These are phyloP conservation scores for Calonectria leucothoes DNA, from an alignment of 2,329 filamentous ascomycete species.

Conservation along the genomic window DNA sequence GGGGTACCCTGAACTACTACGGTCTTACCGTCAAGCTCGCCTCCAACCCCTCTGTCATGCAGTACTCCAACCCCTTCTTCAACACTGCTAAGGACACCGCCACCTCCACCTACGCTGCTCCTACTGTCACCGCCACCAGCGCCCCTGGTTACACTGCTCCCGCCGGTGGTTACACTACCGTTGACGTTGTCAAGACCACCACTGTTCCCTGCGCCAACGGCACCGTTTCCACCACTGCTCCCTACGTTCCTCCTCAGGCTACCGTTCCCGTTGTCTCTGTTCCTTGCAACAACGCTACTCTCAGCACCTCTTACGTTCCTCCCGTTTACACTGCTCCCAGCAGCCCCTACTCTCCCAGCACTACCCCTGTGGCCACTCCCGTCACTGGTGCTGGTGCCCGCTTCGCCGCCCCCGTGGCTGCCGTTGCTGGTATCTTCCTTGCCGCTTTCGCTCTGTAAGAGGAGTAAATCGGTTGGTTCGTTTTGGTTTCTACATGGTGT, in stretches of 20 bases:
- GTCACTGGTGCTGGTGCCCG: conserved; percentile 42
- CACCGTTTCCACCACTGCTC: conserved; percentile 22
- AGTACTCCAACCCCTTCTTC: conserved; percentile 73
- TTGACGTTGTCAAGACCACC: conserved; percentile 32
- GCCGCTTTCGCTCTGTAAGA: conserved; percentile 58
- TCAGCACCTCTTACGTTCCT: conserved; percentile 39
- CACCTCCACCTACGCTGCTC: conserved; percentile 29
- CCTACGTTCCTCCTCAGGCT: conserved; percentile 1
- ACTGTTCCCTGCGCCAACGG: conserved; percentile 39
- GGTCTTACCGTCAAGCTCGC: conserved; percentile 67
- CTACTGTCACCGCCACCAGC: conserved; percentile 43
- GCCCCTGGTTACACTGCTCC: conserved; percentile 29
- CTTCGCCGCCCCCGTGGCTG: conserved; percentile 51
- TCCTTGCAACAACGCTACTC: conserved; percentile 13
- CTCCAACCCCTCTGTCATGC: conserved; percentile 61
- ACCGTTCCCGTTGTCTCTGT: conserved; percentile 29
- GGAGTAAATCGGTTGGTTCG: conserved; percentile 25
- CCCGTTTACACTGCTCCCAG: conserved; percentile 33
- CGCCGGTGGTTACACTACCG: conserved; percentile 35
- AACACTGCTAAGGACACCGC: conserved; percentile 50
- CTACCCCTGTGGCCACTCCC: conserved; percentile 7
- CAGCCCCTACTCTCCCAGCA: conserved; percentile 33
- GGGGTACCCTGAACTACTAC: conserved; percentile 62
- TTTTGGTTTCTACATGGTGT: conserved; percentile 41
- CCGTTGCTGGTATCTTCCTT: conserved; percentile 54